Evolutionary conservation across 2,329 filamentous ascomycete species (phyloP).

Genomic region (Aspergillus jensenii): DNA sequence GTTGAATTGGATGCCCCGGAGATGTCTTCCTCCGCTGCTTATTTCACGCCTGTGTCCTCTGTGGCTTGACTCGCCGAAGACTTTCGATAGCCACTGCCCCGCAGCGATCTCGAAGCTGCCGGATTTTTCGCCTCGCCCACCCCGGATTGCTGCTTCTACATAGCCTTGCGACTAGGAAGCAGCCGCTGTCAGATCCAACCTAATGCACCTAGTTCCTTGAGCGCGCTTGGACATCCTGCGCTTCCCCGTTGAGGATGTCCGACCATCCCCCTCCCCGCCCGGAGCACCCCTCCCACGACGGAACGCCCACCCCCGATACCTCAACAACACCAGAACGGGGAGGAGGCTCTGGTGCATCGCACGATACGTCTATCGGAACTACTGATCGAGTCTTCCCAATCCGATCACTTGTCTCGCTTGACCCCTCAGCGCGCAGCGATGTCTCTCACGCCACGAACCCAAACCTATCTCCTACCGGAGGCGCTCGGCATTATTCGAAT

Average conservation of each 20-base stretch:
- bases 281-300: not conserved
- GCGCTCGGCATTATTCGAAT: constrained; percentile 26
- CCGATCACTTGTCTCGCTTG: constrained; percentile 72
- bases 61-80: too few species aligned
- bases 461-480: constrained; percentile 19
- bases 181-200: not conserved
- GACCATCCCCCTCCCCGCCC: not conserved
- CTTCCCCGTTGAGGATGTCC: not conserved
- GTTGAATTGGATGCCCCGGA: too few species aligned
- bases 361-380: constrained; percentile 11
- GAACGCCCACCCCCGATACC: not conserved
- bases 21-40: too few species aligned
- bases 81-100: too few species aligned
- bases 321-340: not conserved
- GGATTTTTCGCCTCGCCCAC: not conserved
- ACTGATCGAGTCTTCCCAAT: constrained; percentile 74
- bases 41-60: too few species aligned
- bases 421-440: constrained; percentile 50
- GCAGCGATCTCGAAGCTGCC: too few species aligned
- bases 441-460: constrained; percentile 12
- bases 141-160: not conserved
- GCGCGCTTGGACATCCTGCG: not conserved
- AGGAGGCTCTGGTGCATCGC: not conserved
- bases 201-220: not conserved
- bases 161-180: too few species aligned